These are phyloP conservation scores for Amphicarpaea edgeworthii DNA, from an alignment of 306 rosid species.

Conservation along the genomic window DNA sequence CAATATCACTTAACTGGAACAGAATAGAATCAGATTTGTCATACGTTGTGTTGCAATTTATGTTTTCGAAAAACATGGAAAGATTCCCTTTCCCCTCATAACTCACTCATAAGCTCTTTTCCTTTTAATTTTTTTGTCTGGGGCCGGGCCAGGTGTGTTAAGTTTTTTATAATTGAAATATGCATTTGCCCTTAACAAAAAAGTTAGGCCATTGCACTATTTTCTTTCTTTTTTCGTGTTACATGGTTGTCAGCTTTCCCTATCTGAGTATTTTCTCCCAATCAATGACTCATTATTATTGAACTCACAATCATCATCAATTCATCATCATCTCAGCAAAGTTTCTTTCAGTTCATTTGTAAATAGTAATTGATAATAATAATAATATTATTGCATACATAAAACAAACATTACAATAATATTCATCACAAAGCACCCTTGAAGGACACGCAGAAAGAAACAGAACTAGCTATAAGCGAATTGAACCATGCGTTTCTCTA, in stretches of 20 bases:
- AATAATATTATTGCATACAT: neutral
- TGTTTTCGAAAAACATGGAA: constrained; percentile 37
- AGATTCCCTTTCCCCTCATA: constrained; percentile 28
- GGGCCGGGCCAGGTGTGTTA: constrained; percentile 5
- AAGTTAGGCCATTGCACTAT: constrained; percentile 31
- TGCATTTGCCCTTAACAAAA: constrained; percentile 30
- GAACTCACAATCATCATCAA: constrained; percentile 37
- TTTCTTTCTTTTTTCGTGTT: neutral
- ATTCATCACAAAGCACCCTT: constrained; percentile 37
- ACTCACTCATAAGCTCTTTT: neutral
- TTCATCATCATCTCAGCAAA: constrained; percentile 36
- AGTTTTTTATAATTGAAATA: constrained; percentile 30
- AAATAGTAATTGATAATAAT: constrained; percentile 30
- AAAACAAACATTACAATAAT: neutral
- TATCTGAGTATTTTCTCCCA: constrained; percentile 35
- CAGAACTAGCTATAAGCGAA: constrained; percentile 49
- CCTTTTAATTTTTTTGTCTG: neutral
- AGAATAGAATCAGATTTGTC: constrained; percentile 13
- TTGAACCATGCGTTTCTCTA: constrained; percentile 48
- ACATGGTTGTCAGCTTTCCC: constrained; percentile 42
- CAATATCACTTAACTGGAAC: neutral
- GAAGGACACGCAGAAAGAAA: constrained; percentile 46
- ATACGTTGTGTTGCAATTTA: constrained; percentile 15
- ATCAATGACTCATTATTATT: constrained; percentile 40
- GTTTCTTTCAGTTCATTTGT: constrained; percentile 24